Percentiles rank a stretch among this genome's conserved stretches.
Evolutionary conservation across 2,329 filamentous ascomycete genomes (phyloP).

Genomic region (Pseudocercospora macadamiae): DNA sequence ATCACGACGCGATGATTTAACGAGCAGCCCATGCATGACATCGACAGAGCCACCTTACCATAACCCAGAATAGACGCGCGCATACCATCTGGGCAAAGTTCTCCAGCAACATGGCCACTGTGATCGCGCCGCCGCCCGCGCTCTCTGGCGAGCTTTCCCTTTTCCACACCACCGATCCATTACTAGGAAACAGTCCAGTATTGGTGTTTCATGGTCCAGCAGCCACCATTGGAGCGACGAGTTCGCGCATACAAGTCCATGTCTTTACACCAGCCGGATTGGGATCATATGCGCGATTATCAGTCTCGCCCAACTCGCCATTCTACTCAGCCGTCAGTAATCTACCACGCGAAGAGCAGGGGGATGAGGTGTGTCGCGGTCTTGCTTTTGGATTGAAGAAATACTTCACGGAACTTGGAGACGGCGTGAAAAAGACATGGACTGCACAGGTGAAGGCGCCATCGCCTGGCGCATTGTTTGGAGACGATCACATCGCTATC

Average conservation of each 20-base stretch:
- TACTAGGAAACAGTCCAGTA: slow-evolving; percentile 78
- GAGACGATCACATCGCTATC: slow-evolving; percentile 90
- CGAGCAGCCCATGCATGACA: no score
- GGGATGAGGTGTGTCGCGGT: slow-evolving; percentile 88
- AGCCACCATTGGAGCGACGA: slow-evolving; percentile 80
- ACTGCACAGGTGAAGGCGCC: slow-evolving; percentile 56
- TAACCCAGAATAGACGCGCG: neutral
- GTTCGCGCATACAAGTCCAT: slow-evolving; percentile 92
- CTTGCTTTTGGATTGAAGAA: slow-evolving; percentile 91
- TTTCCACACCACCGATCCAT: slow-evolving; percentile 84
- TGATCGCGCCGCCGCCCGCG: slow-evolving; percentile 73
- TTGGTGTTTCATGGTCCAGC: slow-evolving; percentile 85
- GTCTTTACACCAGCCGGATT: slow-evolving; percentile 88
- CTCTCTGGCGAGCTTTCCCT: slow-evolving; percentile 82
- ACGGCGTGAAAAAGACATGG: slow-evolving; percentile 72
- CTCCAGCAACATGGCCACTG: slow-evolving; percentile 70
- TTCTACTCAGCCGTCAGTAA: slow-evolving; percentile 89
- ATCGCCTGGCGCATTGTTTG: slow-evolving; percentile 71
- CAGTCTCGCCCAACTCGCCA: slow-evolving; percentile 87
- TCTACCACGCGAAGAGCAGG: slow-evolving; percentile 90
- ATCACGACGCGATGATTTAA: slow-evolving; percentile 19
- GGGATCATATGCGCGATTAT: slow-evolving; percentile 86
- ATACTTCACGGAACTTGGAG: slow-evolving; percentile 87
- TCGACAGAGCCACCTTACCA: neutral
- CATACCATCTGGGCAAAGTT: slow-evolving; percentile 1